Conservation (phyloP, 495 filamentous ascomycete species). For the Aspergillus ellipticus region DNA sequence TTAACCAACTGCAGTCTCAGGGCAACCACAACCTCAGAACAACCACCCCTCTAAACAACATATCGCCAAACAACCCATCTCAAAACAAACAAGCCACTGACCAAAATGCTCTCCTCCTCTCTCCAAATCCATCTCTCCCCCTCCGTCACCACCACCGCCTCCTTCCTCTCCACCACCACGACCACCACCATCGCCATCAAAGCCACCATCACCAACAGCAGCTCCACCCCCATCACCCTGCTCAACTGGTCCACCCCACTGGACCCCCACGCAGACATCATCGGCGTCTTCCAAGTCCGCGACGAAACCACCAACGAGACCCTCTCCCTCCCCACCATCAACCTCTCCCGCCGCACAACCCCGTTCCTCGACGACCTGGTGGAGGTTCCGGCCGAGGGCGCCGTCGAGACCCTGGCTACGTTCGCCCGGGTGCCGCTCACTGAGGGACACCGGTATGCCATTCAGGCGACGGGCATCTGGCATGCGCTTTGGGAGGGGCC, state of each 20-base stretch:
- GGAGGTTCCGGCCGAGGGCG: slow-evolving; percentile 32
- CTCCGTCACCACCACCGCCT: neutral
- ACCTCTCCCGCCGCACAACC: slow-evolving; percentile 44
- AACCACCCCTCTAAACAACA: too few species aligned
- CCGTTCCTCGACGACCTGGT: slow-evolving; percentile 37
- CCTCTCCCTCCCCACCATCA: slow-evolving; percentile 38
- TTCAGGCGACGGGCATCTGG: slow-evolving; percentile 30
- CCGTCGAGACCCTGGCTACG: slow-evolving; percentile 12
- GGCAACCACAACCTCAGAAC: too few species aligned
- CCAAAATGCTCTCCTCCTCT: neutral
- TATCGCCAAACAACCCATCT: too few species aligned
- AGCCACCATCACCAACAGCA: slow-evolving; percentile 41
- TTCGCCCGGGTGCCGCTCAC: slow-evolving; percentile 17
- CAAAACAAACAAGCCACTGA: too few species aligned
- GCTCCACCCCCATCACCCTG: slow-evolving; percentile 39
- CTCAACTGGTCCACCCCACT: slow-evolving; percentile 49
- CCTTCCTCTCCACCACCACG: slow-evolving; percentile 18
- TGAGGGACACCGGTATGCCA: slow-evolving; percentile 23
- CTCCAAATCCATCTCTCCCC: neutral
- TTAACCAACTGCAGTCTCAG: too few species aligned
- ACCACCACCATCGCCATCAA: slow-evolving; percentile 36
- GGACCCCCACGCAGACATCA: slow-evolving; percentile 40
- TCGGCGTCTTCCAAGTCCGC: slow-evolving; percentile 44
- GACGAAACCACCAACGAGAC: slow-evolving; percentile 27
- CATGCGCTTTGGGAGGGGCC: slow-evolving; percentile 28